Evolutionary conservation across 139 green algal species (phyloP).

Genomic region (Chlamydomonas sphaeroides): DNA sequence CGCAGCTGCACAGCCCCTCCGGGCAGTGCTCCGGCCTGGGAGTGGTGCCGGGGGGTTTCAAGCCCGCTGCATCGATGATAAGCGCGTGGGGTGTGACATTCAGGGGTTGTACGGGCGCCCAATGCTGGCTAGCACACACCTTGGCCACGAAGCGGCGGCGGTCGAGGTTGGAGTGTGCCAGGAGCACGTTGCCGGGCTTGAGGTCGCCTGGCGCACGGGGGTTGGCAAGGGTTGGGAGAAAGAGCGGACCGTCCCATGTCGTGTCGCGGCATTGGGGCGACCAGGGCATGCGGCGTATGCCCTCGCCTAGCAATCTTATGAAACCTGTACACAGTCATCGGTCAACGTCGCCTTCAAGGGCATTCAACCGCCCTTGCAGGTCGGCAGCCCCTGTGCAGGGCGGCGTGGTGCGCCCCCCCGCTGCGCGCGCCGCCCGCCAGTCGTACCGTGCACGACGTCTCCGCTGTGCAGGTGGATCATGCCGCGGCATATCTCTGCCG

Average conservation of each 20-base stretch:
- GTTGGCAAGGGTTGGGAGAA: not conserved
- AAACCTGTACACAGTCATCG: not conserved
- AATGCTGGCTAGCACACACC: not conserved
- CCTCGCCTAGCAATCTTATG: too few species aligned
- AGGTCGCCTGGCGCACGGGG: slow-evolving; percentile 18
- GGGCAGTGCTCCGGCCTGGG: too few species aligned
- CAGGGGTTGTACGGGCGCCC: too few species aligned
- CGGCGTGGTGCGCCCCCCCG: not conserved
- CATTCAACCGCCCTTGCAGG: not conserved
- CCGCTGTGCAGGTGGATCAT: slow-evolving; percentile 7
- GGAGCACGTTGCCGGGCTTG: slow-evolving; percentile 11
- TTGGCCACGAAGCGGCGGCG: not conserved
- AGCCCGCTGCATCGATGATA: too few species aligned
- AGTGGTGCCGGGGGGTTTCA: too few species aligned
- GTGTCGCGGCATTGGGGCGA: not conserved
- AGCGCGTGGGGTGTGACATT: too few species aligned
- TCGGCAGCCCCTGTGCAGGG: not conserved
- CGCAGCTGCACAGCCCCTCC: not conserved
- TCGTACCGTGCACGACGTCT: not conserved
- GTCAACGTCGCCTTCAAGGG: not conserved
- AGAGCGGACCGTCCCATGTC: not conserved
- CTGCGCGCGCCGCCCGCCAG: too few species aligned
- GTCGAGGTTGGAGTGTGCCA: not conserved
- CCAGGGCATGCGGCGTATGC: too few species aligned
- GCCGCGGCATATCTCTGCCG: not conserved